Evolutionary conservation across 306 rosid species (phyloP), one percentile per base, ranked within the genome.

Genomic region (Abrus precatorius): DNA sequence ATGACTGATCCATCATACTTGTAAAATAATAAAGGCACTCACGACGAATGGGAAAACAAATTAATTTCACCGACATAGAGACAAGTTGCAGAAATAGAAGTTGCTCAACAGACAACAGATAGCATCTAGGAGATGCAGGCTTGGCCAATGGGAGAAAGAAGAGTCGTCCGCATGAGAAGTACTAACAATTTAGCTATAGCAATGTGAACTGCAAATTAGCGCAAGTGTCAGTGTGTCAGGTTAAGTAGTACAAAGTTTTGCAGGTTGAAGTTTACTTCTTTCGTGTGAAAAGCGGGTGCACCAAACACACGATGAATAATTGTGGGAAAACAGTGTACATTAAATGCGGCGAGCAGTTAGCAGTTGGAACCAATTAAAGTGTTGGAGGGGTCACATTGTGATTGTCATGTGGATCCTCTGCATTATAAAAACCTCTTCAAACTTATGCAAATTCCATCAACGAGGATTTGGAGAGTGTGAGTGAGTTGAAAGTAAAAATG

Each of bases 281-380:
- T 27, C 61, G 27, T 74, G 85, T 79, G 82, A 80, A 53, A 85
- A 27, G 69, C 76, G 60, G 83, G 80, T 74, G 76, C 67, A 78
- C 56, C 89, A 69, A 88, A 75, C 54, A 70, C 73, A 12, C 7
- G 43, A 14, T 84, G 76, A 85, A 73, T 79, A 63, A 84, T 52
- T 56, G 87, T 32, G 84, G 44, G 40, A 36, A 45, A 80, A 30
- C 11, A 53, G 14, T 33, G 44, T 57, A 28, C 74, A 86, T 43
- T 90, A 49, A 89, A 85, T 82, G 90, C 52, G 63, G 76, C 5
- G 38, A 87, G 64, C 79, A 34, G 97, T 48, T 90, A 40, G 97
- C 56, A 0, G 98, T 90, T 94, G 97, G 82, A 86, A 44, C 9
- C 52, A 52, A 77, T 82, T 87, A 73, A 90, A 66, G 84, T 60